Base-by-base conservation (phyloP, 129 eudicot species). In the Lactuca saligna region DNA sequence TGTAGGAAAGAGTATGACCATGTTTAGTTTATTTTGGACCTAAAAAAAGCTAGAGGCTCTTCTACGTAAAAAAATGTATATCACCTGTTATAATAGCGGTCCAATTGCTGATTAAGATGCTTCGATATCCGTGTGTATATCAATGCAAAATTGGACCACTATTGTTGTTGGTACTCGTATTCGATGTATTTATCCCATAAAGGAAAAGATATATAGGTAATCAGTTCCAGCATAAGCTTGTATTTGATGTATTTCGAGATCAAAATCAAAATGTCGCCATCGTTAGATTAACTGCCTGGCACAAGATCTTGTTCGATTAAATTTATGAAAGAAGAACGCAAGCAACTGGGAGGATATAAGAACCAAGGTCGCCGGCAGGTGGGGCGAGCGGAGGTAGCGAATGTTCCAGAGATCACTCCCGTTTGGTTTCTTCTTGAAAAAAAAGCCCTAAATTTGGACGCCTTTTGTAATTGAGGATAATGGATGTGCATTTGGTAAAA, bases 171-270 rank as follows among this genome's bases (percentile, higher is more conserved):
- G 63, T 80, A 87, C 70, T 94, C 99, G 65, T 85, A 94, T 61
- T 90, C 99, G 5, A 94, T 87, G 72, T 94, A 94, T 73, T 94
- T 94, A 78, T 94, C 99, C 99, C 99, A 94, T 37, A 94, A 80
- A 4, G 96, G 86, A 64, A 75, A 85, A 72, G 97, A 94, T 10
- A 87, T 20, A 20, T 20, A 20, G 84, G 76, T 81, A 94, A 76
- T 94, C 99, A 39, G 96, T 83, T 37, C 97, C 99, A 79, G 90
- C 99, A 85, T 94, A 94, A 14, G 88, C 91, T 68, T 87, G 66
- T 70, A 20, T 20, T 20, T 20, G 20, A 20, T 20, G 20, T 20
- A 20, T 20, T 20, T 20, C 1, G 20, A 20, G 20, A 20, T 20
- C 20, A 20, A 20, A 33, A 92, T 78, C 66, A 86, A 92, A 74